phyloP scores from a whole-genome alignment of 2,329 filamentous ascomycete genomes.

The Rhynchosporium graminicola region DNA sequence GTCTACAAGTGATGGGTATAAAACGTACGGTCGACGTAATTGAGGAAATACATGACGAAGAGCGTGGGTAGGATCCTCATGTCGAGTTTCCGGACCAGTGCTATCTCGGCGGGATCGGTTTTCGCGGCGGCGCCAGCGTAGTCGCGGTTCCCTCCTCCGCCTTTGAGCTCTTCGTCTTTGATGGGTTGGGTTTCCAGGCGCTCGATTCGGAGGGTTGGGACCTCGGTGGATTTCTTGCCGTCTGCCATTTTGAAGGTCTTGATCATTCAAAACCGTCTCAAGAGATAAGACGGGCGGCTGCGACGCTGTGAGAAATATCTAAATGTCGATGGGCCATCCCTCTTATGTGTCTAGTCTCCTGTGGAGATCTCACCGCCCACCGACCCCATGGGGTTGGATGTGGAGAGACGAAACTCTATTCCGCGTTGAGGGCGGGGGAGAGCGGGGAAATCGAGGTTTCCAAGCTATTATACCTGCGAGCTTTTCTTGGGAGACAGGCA shows the following conservation, averaged over 20 bases:
- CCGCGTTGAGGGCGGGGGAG: background rate
- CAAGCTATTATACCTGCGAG: constrained; percentile 10
- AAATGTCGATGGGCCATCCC: background rate
- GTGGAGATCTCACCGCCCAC: too few species aligned
- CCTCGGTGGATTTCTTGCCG: background rate
- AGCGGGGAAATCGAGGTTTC: constrained; percentile 8
- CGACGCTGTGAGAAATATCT: background rate
- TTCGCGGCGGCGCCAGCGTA: constrained; percentile 40
- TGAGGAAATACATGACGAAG: constrained; percentile 38
- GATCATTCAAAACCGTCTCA: background rate
- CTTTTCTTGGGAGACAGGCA: constrained; percentile 9
- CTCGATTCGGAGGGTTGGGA: constrained; percentile 5
- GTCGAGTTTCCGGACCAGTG: constrained; percentile 44
- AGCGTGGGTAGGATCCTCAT: constrained; percentile 45
- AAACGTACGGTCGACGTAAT: constrained; percentile 3
- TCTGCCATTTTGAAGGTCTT: constrained; percentile 1
- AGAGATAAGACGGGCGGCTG: too few species aligned
- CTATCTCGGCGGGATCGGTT: constrained; percentile 41
- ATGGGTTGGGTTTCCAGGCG: background rate
- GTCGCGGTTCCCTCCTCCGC: constrained; percentile 2
- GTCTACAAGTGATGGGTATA: background rate
- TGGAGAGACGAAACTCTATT: background rate
- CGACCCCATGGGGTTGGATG: constrained; percentile 7
- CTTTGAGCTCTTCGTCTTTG: constrained; percentile 4
- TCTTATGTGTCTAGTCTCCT: background rate